Percentiles rank a stretch among this genome's conserved stretches.
Evolutionary conservation across 2,329 filamentous ascomycete species (phyloP).

Genomic region (Colletotrichum truncatum): DNA sequence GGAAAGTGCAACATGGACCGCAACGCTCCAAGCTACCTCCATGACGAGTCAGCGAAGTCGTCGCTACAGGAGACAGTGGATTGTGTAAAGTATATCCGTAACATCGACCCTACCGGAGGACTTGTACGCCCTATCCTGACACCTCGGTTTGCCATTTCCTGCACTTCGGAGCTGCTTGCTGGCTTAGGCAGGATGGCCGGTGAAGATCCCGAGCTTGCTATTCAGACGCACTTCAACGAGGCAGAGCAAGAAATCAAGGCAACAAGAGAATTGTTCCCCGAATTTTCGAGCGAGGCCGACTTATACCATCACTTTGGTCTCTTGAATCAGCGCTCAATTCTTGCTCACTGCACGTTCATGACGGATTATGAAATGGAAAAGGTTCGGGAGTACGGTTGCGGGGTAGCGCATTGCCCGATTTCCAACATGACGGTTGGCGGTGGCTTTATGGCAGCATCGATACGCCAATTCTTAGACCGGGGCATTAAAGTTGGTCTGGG

Average conservation of each 20-base stretch:
- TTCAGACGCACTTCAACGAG: conserved; percentile 77
- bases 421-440: conserved; percentile 71
- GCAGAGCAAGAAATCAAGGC: conserved; percentile 66
- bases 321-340: conserved; percentile 63
- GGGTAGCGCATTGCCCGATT: conserved; percentile 71
- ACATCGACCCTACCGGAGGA: conserved; percentile 51
- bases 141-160: conserved; percentile 70
- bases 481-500: conserved; percentile 74
- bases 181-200: conserved; percentile 64
- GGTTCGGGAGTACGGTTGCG: conserved; percentile 58
- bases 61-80: conserved; percentile 59
- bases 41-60: conserved; percentile 54
- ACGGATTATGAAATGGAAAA: conserved; percentile 62
- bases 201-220: conserved; percentile 57
- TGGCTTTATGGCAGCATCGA: conserved; percentile 69
- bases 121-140: conserved; percentile 63
- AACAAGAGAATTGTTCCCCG: conserved; percentile 64
- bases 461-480: conserved; percentile 64
- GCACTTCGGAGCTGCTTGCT: conserved; percentile 60
- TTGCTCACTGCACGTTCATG: conserved; percentile 74
- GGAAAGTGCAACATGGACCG: conserved; percentile 72
- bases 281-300: conserved; percentile 65
- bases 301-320: conserved; percentile 66
- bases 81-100: conserved; percentile 57
- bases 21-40: conserved; percentile 63